These are phyloP conservation scores for Xylaria polymorpha DNA, from an alignment of 2,329 filamentous ascomycete genomes.

Conservation along the genomic window DNA sequence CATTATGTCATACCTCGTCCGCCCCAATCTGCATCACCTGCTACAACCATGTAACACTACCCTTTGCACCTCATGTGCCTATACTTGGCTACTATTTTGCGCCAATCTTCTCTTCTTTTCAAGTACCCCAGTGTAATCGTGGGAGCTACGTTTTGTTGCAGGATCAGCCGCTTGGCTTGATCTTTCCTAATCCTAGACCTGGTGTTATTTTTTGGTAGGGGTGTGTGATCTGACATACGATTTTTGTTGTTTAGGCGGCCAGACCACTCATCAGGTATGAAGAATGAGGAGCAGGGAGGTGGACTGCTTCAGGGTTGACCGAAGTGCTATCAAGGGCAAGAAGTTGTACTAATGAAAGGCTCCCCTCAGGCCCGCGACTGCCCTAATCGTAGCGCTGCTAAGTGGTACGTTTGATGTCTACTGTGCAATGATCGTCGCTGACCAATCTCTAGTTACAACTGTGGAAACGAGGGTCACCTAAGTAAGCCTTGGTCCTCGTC, in stretches of 20 bases:
- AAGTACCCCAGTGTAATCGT: constrained; percentile 6
- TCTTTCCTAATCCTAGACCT: constrained; percentile 20
- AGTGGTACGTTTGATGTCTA: constrained; percentile 71
- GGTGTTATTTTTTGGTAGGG: constrained; percentile 33
- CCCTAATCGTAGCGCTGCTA: constrained; percentile 84
- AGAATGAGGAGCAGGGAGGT: constrained; percentile 41
- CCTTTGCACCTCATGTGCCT: constrained; percentile 12
- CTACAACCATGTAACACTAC: constrained; percentile 19
- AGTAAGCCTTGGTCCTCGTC: constrained; percentile 63
- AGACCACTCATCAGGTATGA: constrained; percentile 79
- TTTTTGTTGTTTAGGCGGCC: constrained; percentile 68
- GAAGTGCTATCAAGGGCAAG: constrained; percentile 29
- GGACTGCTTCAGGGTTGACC: constrained; percentile 15
- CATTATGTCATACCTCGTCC: constrained; percentile 15
- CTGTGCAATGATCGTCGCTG: constrained; percentile 10
- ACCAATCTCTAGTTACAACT: constrained; percentile 53
- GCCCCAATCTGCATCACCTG: constrained; percentile 13
- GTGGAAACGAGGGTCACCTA: constrained; percentile 76
- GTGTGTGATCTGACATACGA: constrained; percentile 45
- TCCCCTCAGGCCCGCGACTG: constrained; percentile 78
- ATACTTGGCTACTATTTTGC: constrained; percentile 3
- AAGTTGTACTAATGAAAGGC: constrained; percentile 45
- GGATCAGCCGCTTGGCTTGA: constrained; percentile 37
- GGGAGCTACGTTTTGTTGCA: constrained; percentile 25
- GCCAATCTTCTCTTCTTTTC: constrained; percentile 6